Evolutionary conservation across 2,329 filamentous ascomycete genomes (phyloP).

Genomic region (Peltaster fructicola): DNA sequence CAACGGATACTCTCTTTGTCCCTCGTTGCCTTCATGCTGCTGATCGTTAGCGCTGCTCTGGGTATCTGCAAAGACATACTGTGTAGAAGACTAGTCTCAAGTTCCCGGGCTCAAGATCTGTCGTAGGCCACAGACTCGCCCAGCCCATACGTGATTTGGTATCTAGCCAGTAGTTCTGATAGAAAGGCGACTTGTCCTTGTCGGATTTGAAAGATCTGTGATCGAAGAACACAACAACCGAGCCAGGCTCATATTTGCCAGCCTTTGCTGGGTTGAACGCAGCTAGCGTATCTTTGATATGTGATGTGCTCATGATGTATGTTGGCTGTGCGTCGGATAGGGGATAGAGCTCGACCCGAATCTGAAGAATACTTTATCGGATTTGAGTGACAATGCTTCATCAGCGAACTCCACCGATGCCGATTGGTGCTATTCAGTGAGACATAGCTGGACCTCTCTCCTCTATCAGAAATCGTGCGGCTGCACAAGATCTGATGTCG

Average conservation of each 20-base stretch:
- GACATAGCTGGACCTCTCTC: no score
- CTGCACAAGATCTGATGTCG: no score
- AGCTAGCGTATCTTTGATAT: slow-evolving; percentile 7
- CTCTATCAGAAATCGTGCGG: no score
- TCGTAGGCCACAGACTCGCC: slow-evolving; percentile 7
- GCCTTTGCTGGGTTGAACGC: slow-evolving; percentile 11
- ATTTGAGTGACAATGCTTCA: no score
- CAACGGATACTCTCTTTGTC: slow-evolving; percentile 15
- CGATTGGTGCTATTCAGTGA: no score
- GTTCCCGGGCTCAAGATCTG: slow-evolving; percentile 14
- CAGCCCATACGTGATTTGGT: slow-evolving; percentile 12
- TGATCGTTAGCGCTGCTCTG: not conserved
- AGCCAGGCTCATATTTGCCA: slow-evolving; percentile 15
- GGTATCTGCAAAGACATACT: slow-evolving; percentile 5
- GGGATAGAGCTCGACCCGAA: no score
- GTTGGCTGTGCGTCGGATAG: no score
- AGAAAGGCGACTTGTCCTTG: slow-evolving; percentile 11
- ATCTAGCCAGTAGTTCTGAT: slow-evolving; percentile 12
- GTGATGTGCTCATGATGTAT: no score
- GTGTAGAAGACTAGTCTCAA: slow-evolving; percentile 16
- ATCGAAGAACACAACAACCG: slow-evolving; percentile 18
- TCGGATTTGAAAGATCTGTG: slow-evolving; percentile 10
- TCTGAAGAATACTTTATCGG: no score
- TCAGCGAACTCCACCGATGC: no score
- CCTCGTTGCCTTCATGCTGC: slow-evolving; percentile 16